phyloP scores from a whole-genome alignment of 805 yeast species.

The Metschnikowia hibisci region DNA sequence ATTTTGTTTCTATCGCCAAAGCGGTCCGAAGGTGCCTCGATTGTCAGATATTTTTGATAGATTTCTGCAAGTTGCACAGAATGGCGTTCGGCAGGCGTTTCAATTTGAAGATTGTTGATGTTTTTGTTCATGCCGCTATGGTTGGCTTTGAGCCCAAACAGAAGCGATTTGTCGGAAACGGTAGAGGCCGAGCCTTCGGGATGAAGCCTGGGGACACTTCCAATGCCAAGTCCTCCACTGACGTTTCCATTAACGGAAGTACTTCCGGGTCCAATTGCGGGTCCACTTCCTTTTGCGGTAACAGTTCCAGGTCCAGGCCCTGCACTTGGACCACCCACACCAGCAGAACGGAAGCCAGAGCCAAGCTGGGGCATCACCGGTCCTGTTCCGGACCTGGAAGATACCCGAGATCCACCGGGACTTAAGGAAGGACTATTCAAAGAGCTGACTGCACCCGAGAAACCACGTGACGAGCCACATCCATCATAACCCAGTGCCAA shows the following conservation, averaged over 20 bases:
- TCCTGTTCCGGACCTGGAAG: neutral
- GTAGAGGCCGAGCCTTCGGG: neutral
- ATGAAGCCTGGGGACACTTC: neutral
- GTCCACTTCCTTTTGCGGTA: neutral
- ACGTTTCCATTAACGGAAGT: neutral
- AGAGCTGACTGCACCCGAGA: conserved; percentile 55
- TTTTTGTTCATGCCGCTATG: conserved; percentile 11
- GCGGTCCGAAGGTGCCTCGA: conserved; percentile 39
- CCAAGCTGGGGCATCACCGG: neutral
- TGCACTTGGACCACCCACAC: neutral
- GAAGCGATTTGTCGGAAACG: neutral
- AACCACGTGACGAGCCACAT: conserved; percentile 60
- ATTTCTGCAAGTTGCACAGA: conserved; percentile 41
- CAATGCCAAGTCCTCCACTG: neutral
- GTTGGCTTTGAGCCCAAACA: neutral
- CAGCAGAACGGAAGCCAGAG: too few species aligned
- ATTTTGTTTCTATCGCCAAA: conserved; percentile 35
- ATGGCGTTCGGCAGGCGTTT: conserved; percentile 18
- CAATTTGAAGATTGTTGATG: conserved; percentile 29
- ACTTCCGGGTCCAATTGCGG: neutral
- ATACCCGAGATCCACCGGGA: conserved; percentile 4
- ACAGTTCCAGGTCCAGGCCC: neutral
- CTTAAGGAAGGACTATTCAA: conserved; percentile 38
- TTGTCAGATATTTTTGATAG: conserved; percentile 39
- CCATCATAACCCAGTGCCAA: conserved; percentile 59